These are phyloP conservation scores for Fusarium sp. DNA, from an alignment of 2,329 filamentous ascomycete genomes.

Conservation along the genomic window DNA sequence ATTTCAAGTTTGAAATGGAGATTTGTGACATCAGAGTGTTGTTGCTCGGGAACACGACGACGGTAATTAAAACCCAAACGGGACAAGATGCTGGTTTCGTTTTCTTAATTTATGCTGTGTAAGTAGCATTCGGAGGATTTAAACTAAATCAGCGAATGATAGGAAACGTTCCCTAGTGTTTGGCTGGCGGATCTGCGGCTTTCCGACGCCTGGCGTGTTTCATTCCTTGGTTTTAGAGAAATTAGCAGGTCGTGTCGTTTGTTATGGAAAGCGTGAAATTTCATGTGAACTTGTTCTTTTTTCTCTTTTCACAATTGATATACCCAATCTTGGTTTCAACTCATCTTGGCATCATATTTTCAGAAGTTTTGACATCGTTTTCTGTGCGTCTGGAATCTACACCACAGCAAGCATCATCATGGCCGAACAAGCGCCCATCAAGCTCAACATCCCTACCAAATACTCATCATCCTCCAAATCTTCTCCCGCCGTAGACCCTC, in stretches of 20 bases:
- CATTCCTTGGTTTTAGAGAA: conserved; percentile 29
- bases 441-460: conserved; percentile 62
- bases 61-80: conserved; percentile 17
- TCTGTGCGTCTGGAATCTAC: background rate
- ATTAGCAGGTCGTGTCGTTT: conserved; percentile 20
- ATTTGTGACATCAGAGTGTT: conserved; percentile 28
- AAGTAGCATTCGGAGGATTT: conserved; percentile 27
- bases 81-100: conserved; percentile 1
- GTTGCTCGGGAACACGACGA: background rate
- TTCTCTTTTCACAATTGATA: background rate
- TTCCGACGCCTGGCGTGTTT: conserved; percentile 38
- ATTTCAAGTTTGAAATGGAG: background rate
- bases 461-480: conserved; percentile 55
- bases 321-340: conserved; percentile 9
- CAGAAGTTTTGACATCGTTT: background rate
- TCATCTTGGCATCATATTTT: background rate
- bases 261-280: background rate
- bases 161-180: background rate
- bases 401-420: conserved; percentile 32
- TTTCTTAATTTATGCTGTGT: conserved; percentile 21
- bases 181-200: conserved; percentile 23
- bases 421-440: conserved; percentile 42
- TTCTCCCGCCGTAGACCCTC: conserved; percentile 59
- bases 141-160: conserved; percentile 14
- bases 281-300: conserved; percentile 14